Evolutionary conservation across 345 rosid genomes (phyloP).

Genomic region (Citrus medica): DNA sequence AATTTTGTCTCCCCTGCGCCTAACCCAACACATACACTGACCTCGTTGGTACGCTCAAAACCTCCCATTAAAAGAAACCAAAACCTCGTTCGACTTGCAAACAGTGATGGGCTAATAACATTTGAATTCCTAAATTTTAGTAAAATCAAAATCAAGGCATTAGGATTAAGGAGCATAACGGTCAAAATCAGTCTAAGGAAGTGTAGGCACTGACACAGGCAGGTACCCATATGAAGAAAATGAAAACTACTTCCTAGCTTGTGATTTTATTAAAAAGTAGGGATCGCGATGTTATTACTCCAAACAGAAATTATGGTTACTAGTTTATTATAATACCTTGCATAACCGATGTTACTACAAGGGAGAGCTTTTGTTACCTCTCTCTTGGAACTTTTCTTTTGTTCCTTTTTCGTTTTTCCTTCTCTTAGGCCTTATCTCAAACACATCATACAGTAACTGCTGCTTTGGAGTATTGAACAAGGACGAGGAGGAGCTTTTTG

Average conservation of each 20-base stretch:
- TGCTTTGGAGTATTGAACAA: constrained; percentile 9
- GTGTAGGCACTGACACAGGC: background rate
- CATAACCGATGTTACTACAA: background rate
- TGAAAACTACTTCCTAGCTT: too few relatives aligned
- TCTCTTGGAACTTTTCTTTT: background rate
- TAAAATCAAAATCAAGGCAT: too few relatives aligned
- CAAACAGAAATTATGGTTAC: background rate
- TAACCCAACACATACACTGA: constrained; percentile 14
- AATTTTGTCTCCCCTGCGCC: constrained; percentile 31
- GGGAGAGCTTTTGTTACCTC: background rate
- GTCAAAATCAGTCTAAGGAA: background rate
- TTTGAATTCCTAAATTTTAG: background rate
- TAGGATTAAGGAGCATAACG: too few relatives aligned
- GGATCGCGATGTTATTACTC: background rate
- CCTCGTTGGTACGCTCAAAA: constrained; percentile 1
- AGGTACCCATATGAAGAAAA: background rate
- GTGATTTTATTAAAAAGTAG: too few relatives aligned
- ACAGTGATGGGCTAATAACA: background rate
- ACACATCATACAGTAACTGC: constrained; percentile 19
- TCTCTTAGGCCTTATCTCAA: constrained; percentile 25
- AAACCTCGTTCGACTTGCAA: background rate
- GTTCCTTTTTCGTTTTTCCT: background rate
- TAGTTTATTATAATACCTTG: background rate
- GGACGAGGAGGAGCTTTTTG: background rate
- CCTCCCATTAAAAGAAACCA: background rate